Evolutionary conservation across 306 rosid species (phyloP).

Genomic region (Pterocarpus santalinus): DNA sequence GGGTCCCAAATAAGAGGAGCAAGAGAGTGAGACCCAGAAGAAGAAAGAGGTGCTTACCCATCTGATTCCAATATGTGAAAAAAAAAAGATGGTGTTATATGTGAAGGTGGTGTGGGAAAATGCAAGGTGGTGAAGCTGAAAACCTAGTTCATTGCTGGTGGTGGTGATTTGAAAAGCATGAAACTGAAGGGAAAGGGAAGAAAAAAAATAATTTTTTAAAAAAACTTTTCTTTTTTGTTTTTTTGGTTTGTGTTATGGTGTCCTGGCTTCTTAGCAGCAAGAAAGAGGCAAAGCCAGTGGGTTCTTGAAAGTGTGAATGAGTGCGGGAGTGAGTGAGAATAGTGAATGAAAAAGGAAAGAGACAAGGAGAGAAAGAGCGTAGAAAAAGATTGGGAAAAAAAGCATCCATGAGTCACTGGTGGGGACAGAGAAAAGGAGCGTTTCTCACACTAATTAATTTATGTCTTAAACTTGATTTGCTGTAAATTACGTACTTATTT

Average conservation of each 20-base stretch:
- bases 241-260: conserved; percentile 13
- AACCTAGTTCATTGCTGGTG: conserved; percentile 57
- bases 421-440: conserved; percentile 23
- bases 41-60: conserved; percentile 59
- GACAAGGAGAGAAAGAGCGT: conserved; percentile 37
- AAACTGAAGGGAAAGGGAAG: conserved; percentile 12
- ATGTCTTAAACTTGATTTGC: conserved; percentile 21
- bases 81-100: conserved; percentile 34
- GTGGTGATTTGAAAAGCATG: conserved; percentile 16
- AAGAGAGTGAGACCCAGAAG: conserved; percentile 56
- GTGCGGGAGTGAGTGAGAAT: conserved; percentile 22
- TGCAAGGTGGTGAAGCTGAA: conserved; percentile 49
- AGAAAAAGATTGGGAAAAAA: conserved; percentile 41
- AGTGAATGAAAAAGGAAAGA: conserved; percentile 47
- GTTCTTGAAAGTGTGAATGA: conserved; percentile 40
- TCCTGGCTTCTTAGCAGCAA: conserved; percentile 37
- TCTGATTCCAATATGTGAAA: conserved; percentile 42
- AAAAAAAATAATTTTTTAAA: neutral
- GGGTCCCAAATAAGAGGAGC: conserved; percentile 47
- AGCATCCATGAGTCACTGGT: neutral
- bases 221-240: neutral
- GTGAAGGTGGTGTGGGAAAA: conserved; percentile 7
- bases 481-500: neutral
- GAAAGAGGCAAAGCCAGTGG: conserved; percentile 36
- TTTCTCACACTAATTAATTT: conserved; percentile 3